Evolutionary conservation across 148 eudicot genomes (phyloP), one percentile per base, ranked within the genome.

Genomic region (Camellia granthamiana): DNA sequence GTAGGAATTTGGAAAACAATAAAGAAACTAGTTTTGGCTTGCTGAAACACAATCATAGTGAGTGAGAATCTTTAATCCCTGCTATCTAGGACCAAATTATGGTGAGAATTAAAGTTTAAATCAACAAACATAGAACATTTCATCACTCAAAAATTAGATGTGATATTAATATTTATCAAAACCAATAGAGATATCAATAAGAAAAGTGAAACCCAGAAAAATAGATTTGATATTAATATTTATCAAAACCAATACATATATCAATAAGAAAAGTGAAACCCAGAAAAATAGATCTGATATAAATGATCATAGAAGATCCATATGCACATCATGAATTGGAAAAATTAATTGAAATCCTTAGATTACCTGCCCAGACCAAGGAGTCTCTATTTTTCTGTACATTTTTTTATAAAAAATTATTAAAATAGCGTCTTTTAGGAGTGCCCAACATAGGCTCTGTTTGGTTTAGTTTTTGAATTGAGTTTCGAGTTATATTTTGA

Each of bases 291-390:
- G 55, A 72, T 69, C 59, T 74, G 77, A 67, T 46, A 62, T 10
- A 30, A 5, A 58, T 14, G 2, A 12, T 44, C 65, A 69, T 8
- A 62, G 61, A 43, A 44, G 30, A 18, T 5, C 38, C 12, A 67
- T 19, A 41, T 58, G 5, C 7, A 47, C 43, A 2, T 21, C 2
- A 52, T 5, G 6, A 64, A 77, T 65, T 77, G n/a, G 47, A 66
- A 30, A 64, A 55, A 68, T 6, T 9, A 60, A 73, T 70, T 23
- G 47, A 72, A 58, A 66, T n/a, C n/a, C 49, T 51, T 10, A 13
- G 38, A 43, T 79, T 44, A 92, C 96, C 96, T 92, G 79, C 98
- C 98, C 15, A 93, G 90, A 59, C 94, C 98, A 74, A 93, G 90
- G 78, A 93, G 92, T 90, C 98, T 93, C 98, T 30, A 30, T 30